A percentile compares a stretch with the other conserved stretches of the same genome.
These are phyloP conservation scores for Cerioporus squamosus DNA, from an alignment of 1,284 basidiomycete genomes.

Conservation along the genomic window DNA sequence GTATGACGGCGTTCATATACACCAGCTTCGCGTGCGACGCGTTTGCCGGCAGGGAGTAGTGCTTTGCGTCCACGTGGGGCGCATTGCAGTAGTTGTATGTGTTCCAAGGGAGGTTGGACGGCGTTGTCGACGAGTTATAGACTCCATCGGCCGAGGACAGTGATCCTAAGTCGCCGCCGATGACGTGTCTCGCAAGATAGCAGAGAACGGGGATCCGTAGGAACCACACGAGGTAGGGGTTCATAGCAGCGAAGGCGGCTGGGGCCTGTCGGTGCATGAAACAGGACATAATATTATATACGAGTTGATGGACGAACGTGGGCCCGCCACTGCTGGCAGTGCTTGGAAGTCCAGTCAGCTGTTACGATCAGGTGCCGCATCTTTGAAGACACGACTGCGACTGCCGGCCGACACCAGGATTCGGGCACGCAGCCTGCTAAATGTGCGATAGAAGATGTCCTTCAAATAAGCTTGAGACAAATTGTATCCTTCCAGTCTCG, in stretches of 20 bases:
- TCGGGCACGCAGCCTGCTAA: too few species aligned
- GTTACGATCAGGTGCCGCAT: background rate
- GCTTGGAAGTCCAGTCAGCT: constrained; percentile 1
- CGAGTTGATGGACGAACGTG: constrained; percentile 8
- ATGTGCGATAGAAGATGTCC: too few species aligned
- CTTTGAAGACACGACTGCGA: too few species aligned
- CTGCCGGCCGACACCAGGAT: too few species aligned
- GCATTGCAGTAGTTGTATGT: constrained; percentile 62
- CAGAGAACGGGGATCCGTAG: constrained; percentile 4
- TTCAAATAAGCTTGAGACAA: too few species aligned
- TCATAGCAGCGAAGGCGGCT: constrained; percentile 3
- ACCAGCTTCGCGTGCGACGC: constrained; percentile 35
- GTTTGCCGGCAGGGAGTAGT: constrained; percentile 27
- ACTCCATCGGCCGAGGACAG: constrained; percentile 27
- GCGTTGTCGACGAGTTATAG: constrained; percentile 42
- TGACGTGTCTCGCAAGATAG: background rate
- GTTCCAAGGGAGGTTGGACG: constrained; percentile 47
- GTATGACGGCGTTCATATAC: constrained; percentile 45
- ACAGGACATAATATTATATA: constrained; percentile 1
- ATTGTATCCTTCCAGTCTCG: too few species aligned
- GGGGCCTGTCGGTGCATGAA: background rate
- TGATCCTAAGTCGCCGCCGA: background rate
- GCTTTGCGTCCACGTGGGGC: constrained; percentile 42
- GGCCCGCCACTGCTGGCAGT: background rate
- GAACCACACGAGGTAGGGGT: constrained; percentile 1